These are phyloP conservation scores for Hypoxylon fuscum DNA, from an alignment of 495 filamentous ascomycete genomes.

Conservation along the genomic window DNA sequence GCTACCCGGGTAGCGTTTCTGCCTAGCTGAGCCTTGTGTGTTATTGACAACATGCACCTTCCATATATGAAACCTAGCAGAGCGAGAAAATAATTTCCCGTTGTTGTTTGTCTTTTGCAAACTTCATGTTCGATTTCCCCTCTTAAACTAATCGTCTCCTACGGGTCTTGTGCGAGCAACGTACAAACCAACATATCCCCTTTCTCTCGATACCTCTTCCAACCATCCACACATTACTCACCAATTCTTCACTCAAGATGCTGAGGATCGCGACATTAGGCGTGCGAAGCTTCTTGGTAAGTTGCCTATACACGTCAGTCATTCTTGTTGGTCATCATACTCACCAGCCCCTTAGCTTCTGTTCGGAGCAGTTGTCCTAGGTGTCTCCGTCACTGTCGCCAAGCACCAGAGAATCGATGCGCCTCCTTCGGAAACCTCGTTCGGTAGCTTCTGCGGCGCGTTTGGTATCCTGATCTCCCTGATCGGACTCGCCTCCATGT, in stretches of 20 bases:
- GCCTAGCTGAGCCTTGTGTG: background rate
- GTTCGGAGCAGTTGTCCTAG: slow-evolving; percentile 57
- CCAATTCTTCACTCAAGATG: slow-evolving; percentile 12
- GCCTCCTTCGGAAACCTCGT: slow-evolving; percentile 53
- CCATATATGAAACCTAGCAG: slow-evolving; percentile 2
- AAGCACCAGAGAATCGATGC: slow-evolving; percentile 50
- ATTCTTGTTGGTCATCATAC: slow-evolving; percentile 6
- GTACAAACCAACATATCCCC: too few species aligned
- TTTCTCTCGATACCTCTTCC: background rate
- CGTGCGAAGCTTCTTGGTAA: slow-evolving; percentile 29
- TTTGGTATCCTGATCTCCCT: slow-evolving; percentile 56
- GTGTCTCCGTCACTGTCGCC: slow-evolving; percentile 56
- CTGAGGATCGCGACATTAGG: slow-evolving; percentile 24
- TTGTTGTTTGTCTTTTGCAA: background rate
- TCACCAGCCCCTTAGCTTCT: slow-evolving; percentile 47
- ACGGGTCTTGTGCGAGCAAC: too few species aligned
- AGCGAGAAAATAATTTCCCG: background rate
- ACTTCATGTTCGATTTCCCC: background rate
- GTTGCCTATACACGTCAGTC: background rate
- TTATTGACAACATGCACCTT: too few species aligned
- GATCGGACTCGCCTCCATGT: slow-evolving; percentile 50
- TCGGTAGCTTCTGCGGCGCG: slow-evolving; percentile 58
- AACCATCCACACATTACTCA: background rate
- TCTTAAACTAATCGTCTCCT: too few species aligned
- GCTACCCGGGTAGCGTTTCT: background rate